These are phyloP conservation scores for Dactylellina haptotyla DNA, from an alignment of 2,329 filamentous ascomycete genomes.

Conservation along the genomic window DNA sequence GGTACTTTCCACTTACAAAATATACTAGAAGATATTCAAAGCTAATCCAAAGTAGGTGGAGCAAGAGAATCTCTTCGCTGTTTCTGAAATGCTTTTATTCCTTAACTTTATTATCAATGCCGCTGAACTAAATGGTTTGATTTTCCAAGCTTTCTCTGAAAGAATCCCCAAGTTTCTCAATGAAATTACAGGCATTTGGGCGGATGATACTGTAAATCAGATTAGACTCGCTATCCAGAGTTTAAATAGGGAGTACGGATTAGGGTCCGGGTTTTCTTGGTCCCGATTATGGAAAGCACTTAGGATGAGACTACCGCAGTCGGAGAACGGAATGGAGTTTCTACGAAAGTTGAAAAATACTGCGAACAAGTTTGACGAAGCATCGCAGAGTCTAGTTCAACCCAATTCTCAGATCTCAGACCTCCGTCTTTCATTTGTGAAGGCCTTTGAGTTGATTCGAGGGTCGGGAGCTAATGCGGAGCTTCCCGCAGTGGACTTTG, in stretches of 20 bases:
- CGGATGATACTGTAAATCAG: conserved; percentile 16
- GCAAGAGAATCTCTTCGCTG: neutral
- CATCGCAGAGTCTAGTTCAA: conserved; percentile 6
- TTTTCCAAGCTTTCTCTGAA: conserved; percentile 51
- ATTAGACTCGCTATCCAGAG: conserved; percentile 20
- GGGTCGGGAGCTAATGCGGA: neutral
- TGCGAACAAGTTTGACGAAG: conserved; percentile 38
- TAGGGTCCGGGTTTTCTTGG: conserved; percentile 51
- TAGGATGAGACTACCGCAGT: conserved; percentile 29
- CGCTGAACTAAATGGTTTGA: conserved; percentile 23
- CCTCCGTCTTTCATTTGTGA: conserved; percentile 28
- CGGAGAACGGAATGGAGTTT: conserved; percentile 36
- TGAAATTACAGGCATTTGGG: conserved; percentile 10
- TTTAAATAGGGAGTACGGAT: conserved; percentile 31
- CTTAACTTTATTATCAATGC: conserved; percentile 20
- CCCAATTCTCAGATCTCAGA: conserved; percentile 39
- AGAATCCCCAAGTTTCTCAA: conserved; percentile 23
- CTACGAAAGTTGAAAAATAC: conserved; percentile 23
- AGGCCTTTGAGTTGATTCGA: conserved; percentile 34
- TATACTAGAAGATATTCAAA: neutral
- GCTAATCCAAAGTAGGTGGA: neutral
- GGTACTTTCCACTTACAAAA: neutral
- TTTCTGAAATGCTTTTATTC: conserved; percentile 35
- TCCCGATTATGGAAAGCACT: conserved; percentile 41
- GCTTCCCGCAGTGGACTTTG: conserved; percentile 26